These are phyloP conservation scores for Eucalyptus coolabah DNA, from an alignment of 345 rosid genomes.

Conservation along the genomic window DNA sequence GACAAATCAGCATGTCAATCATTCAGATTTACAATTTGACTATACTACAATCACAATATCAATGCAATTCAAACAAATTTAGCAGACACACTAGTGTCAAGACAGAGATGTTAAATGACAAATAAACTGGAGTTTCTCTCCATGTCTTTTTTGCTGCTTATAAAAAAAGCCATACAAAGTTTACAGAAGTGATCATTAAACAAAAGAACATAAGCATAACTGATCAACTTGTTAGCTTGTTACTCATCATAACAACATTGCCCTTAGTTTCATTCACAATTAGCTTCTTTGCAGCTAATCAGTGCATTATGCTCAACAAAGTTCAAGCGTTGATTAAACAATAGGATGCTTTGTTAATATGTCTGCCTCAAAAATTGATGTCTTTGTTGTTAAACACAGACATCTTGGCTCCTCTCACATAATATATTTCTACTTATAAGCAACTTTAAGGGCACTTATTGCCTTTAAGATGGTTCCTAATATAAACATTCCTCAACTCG, in stretches of 20 bases:
- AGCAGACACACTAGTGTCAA: not conserved
- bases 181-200: not conserved
- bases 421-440: not conserved
- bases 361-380: not conserved
- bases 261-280: not conserved
- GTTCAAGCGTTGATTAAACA: not conserved
- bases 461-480: not conserved
- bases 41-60: not conserved
- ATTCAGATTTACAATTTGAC: not conserved
- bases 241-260: not conserved
- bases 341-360: not conserved
- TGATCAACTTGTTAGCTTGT: not conserved
- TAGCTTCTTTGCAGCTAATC: not conserved
- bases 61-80: not conserved
- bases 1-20: not conserved
- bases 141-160: not conserved
- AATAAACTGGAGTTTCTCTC: not conserved
- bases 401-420: not conserved
- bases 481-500: not conserved
- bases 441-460: not conserved
- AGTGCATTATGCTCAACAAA: not conserved
- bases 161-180: not conserved
- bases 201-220: not conserved
- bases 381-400: not conserved
- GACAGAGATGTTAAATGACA: not conserved